A percentile compares a stretch with the other conserved stretches of the same genome.
phyloP scores from a whole-genome alignment of 169 alveolate genomes.

The Plasmodium sp. region DNA sequence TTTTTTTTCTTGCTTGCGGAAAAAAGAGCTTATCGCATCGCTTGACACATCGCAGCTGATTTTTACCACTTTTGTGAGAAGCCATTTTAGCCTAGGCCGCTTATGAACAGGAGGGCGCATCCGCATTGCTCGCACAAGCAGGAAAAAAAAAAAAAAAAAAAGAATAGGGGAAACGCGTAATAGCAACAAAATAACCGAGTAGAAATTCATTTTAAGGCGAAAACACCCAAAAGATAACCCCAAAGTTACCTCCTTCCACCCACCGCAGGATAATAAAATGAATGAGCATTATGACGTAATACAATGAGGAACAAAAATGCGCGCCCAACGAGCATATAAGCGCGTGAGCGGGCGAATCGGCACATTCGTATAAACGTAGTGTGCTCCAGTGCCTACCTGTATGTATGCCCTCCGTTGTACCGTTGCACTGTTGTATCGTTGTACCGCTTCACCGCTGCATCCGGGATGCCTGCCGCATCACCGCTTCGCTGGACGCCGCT shows the following conservation, averaged over 20 bases:
- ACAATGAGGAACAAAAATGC: not conserved
- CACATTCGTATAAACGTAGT: not conserved
- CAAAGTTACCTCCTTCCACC: not conserved
- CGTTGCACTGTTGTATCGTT: not conserved
- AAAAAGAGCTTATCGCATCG: not conserved
- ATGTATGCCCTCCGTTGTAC: not conserved
- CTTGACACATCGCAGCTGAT: not conserved
- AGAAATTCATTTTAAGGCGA: not conserved
- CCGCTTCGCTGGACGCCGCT: not conserved
- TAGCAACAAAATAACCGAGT: not conserved
- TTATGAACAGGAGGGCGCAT: not conserved
- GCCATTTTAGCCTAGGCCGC: not conserved
- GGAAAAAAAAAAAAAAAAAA: not conserved
- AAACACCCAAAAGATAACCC: not conserved
- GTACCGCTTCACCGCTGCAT: not conserved
- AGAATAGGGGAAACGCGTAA: not conserved
- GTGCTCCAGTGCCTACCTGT: not conserved
- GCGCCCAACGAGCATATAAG: not conserved
- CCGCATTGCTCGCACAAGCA: not conserved
- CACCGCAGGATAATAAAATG: conserved; percentile 16
- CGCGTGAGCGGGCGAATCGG: not conserved
- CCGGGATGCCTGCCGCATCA: not conserved
- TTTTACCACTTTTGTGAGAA: not conserved
- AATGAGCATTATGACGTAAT: conserved; percentile 75
- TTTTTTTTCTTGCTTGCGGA: not conserved